Base-by-base conservation (phyloP, 495 filamentous ascomycete genomes). In the Cairneyella variabilis region DNA sequence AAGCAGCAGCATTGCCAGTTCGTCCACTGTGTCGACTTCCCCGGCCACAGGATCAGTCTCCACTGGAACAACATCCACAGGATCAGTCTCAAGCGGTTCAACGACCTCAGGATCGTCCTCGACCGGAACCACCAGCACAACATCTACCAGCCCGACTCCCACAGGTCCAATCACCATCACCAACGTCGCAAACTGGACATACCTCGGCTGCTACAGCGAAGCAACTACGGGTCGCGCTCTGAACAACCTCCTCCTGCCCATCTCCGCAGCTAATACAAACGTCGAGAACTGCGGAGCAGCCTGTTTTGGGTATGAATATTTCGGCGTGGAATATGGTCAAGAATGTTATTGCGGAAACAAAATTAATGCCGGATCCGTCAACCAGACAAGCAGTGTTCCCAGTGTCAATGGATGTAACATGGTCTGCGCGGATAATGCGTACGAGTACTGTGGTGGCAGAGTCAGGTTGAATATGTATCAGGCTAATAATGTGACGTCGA, bases 331-430 rank as follows among this genome's bases (percentile, higher is more conserved):
- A 41, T 66, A 63, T 39, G 48, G 56, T 18, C 45, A 53, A 26
- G 62, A 63, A 42, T 75, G 72, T 46, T 81, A 72, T 48, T 81
- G 76, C 59, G 76, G 76, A 22, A 73, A 79, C 62, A 60, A 55
- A 37, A 64, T 77, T 8, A 54, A 70, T 14, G 32, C 65, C 12
- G 68, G 64, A 47, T 76, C 68, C 67, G 59, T 49, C 34, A 56
- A 56, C 18, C 51, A 54, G 22, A 21, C 45, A 14, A 56, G 37
- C 27, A 48, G 26, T 6, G 22, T 16, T 5, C 41, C 55, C 16
- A 42, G 14, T 39, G 30, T 39, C 6, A 47, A 28, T 18, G 42
- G 38, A 3, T 59, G 57, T 16, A 56, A 55, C 30, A 55, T 55
- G 16, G 45, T 51, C 30, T 59, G 50, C 17, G 37, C 21, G 1